Base-by-base conservation (phyloP, 225 moss, liverwort and hornwort species). In the Antitrichia curtipendula region DNA sequence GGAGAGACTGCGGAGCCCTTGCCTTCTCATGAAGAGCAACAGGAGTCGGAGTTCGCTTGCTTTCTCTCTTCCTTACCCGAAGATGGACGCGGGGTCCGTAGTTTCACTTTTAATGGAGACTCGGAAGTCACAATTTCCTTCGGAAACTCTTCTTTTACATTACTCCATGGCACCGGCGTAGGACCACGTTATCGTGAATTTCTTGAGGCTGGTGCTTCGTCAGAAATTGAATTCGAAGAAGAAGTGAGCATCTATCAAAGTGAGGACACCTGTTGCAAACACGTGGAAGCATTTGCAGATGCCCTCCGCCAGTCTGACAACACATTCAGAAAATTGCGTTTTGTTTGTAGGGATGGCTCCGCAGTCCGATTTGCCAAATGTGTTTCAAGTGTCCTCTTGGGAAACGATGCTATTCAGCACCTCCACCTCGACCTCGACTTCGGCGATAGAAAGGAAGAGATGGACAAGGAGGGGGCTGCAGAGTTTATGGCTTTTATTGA, bases 231-330 rank as follows among this genome's bases (percentile, higher is more conserved):
- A 4, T 31, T 73, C 12, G 1, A 1, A 31, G 47, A 73, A 19
- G 2, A 2, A 31, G 7, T 73, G 31, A 0, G 2, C 2, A 43
- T 71, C 27, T 0, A 0, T 0, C 2, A 27, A 2, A 0, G 0
- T 0, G 16, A 1, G 6, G 43, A 43, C 15, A 9, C 2, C 16
- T 71, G 25, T 12, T 73, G 47, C 31, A 19, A 73, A 31, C 11
- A 47, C 19, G 2, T 31, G 19, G 73, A 73, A 73, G 73, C 19
- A 28, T 47, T 73, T 31, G 7, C 10, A 18, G 19, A 31, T 3
- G 31, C 73, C 29, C 47, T 47, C 2, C 19, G 19, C 31, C 31
- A 73, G 7, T 47, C 12, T 31, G 2, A 5, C 45, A 47, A 31
- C 3, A 4, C 1, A 2, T 7, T 47, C 2, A 72, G 16, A 29